Evolutionary conservation across 176 grass and related monocot genomes (phyloP), one percentile per base, ranked within the genome.

Genomic region (Avena eriantha): DNA sequence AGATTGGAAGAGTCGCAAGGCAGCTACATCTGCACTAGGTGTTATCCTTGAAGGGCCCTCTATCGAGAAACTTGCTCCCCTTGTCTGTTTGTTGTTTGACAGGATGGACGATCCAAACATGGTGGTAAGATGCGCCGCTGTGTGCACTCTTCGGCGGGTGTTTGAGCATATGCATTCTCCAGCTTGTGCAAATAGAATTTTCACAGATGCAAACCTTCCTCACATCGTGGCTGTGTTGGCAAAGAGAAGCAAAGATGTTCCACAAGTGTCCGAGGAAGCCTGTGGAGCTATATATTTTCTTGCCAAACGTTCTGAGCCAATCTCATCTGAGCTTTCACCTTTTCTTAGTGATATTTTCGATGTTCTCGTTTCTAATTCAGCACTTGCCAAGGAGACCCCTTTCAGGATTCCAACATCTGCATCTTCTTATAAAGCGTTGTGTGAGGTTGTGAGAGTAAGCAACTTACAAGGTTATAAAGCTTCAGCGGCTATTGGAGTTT

Each of bases 41-140:
- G 93, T 85, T 41, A 95, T 97, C 82, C 90, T 97, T 88, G 95
- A 97, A 89, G 95, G 95, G 13, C 95, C 95, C 15, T 95, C 89
- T 76, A 70, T 91, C 56, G 84, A 95, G 82, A 95, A 97, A 81
- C 90, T 95, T 50, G 80, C 71, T 79, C 92, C 91, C 0, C 66
- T 93, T 23, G 93, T 94, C n/a, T 76, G 88, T 59, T 93, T 91
- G 87, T 82, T 97, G 83, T 73, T 97, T 7, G 93, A 89, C 85
- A 92, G 87, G 69, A 97, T 91, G 89, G 91, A 77, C 56, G 95
- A 97, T 58, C 85, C 78, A 75, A 91, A 86, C 67, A 93, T 87
- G 19, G 90, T 95, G 53, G 95, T 97, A 61, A 97, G 89, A 82
- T 87, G 85, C 45, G 93, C 90, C 41, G 90, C 90, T 61, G 95